Base-by-base conservation (phyloP, 2,329 filamentous ascomycete genomes). In the Paecilomyces formosus region DNA sequence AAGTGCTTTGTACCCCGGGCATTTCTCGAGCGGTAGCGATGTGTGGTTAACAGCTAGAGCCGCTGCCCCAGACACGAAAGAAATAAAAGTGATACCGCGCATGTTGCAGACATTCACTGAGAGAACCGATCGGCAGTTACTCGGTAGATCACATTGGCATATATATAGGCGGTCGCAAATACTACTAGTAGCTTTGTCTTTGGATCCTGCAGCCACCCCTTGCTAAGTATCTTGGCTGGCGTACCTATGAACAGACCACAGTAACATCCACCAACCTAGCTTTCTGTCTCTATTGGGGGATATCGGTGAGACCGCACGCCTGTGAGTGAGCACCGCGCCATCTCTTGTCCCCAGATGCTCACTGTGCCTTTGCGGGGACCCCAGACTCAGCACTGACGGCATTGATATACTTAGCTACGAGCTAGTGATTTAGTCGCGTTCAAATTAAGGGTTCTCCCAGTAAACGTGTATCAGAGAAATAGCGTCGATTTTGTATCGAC, bases 1-100 rank as follows among this genome's bases (percentile, higher is more conserved):
- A 13, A 64, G 66, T 33, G 69, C 73, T 33, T 65, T 70, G 59
- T 77, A 77, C 9, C 74, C 74, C 18, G 75, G 73, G 54, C 74
- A 77, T 7, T 28, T 7, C 22, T 52, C 22, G 12, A 52, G 50
- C 11, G 50, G 50, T 8, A 52, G 30, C 30, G 30, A 52, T 6
- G 22, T n/a, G 22, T 3, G 11, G 11, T 28, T 28, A 24, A n/a
- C 21, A 24, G 13, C 50, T 28, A 52, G 50, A 21, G 26, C 50
- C 2, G 22, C 9, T 52, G 50, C 50, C 26, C 22, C 21, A 7
- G 26, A 24, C 21, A 52, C 21, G 13, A 52, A 11, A 12, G 15
- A 13, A 21, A 52, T 3, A 2, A 52, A 28, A 52, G 50, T 3
- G 13, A 28, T 7, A 24, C 50, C 21, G 13, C 6, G 31, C 28